Percentiles rank a stretch among this genome's conserved stretches.
phyloP scores from a whole-genome alignment of 176 grass and related monocot species.

The Canna indica region DNA sequence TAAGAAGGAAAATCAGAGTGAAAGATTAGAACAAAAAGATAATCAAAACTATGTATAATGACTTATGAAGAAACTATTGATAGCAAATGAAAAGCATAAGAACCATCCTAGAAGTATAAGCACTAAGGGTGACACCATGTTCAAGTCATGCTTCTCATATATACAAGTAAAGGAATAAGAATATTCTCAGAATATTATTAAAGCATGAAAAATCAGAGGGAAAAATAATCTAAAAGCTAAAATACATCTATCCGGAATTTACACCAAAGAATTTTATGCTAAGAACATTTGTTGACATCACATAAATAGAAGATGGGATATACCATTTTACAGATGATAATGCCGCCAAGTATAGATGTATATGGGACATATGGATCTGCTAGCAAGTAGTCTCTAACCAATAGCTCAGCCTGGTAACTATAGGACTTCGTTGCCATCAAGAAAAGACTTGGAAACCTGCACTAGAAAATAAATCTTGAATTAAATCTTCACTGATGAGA shows the following conservation, averaged over 20 bases:
- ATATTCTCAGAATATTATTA: neutral
- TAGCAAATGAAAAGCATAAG: neutral
- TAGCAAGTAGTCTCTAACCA: slow-evolving; percentile 88
- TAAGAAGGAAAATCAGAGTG: slow-evolving; percentile 22
- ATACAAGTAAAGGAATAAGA: neutral
- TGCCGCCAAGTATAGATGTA: slow-evolving; percentile 64
- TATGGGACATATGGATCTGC: slow-evolving; percentile 70
- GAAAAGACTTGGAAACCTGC: slow-evolving; percentile 33
- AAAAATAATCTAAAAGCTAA: neutral
- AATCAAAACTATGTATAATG: neutral
- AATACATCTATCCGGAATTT: neutral
- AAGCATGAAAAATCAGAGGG: too few species aligned
- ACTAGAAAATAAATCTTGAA: slow-evolving; percentile 5
- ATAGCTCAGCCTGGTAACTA: slow-evolving; percentile 53
- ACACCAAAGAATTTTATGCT: neutral
- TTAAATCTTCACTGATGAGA: neutral
- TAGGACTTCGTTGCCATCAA: slow-evolving; percentile 54
- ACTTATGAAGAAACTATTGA: neutral
- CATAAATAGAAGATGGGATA: neutral
- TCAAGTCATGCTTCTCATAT: neutral
- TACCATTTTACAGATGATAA: slow-evolving; percentile 98
- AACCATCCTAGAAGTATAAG: neutral
- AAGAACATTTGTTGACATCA: neutral
- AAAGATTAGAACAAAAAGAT: neutral
- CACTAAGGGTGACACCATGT: neutral